These are phyloP conservation scores for Fusarium sp. DNA, from an alignment of 2,329 filamentous ascomycete species.

Conservation along the genomic window DNA sequence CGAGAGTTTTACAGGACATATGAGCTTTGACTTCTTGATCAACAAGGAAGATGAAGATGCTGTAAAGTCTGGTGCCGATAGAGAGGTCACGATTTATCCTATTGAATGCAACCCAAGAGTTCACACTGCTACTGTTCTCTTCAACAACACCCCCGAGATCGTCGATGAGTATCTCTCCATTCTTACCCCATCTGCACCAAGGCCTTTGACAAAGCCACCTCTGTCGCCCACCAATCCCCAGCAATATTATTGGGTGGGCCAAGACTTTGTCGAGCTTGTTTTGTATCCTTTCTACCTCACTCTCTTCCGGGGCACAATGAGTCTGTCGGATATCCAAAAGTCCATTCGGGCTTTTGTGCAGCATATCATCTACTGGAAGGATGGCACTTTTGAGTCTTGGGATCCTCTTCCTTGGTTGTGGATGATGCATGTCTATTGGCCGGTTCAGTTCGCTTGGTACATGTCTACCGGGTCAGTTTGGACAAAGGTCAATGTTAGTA, in stretches of 20 bases:
- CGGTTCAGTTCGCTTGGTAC: conserved; percentile 58
- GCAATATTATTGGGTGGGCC: conserved; percentile 71
- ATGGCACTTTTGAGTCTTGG: conserved; percentile 62
- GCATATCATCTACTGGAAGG: conserved; percentile 61
- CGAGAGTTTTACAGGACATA: conserved; percentile 70
- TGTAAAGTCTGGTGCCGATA: conserved; percentile 24
- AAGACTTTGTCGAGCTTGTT: conserved; percentile 67
- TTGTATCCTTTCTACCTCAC: conserved; percentile 55
- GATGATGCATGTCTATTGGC: conserved; percentile 67
- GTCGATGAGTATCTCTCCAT: conserved; percentile 63
- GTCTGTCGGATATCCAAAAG: conserved; percentile 29
- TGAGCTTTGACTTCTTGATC: conserved; percentile 77
- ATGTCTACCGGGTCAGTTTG: conserved; percentile 59
- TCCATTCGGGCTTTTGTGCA: conserved; percentile 43
- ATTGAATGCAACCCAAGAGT: conserved; percentile 78
- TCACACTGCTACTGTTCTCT: conserved; percentile 73
- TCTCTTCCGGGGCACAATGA: conserved; percentile 37
- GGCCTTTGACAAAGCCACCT: conserved; percentile 23
- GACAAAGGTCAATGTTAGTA: conserved; percentile 75
- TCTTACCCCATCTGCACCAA: conserved; percentile 44
- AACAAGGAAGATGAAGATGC: conserved; percentile 8
- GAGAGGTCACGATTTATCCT: conserved; percentile 60
- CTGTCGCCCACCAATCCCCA: conserved; percentile 35
- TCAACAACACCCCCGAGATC: conserved; percentile 59
- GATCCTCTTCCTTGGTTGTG: conserved; percentile 68